Evolutionary conservation across 495 filamentous ascomycete genomes (phyloP).

Genomic region (Lasiosphaeria hispida): DNA sequence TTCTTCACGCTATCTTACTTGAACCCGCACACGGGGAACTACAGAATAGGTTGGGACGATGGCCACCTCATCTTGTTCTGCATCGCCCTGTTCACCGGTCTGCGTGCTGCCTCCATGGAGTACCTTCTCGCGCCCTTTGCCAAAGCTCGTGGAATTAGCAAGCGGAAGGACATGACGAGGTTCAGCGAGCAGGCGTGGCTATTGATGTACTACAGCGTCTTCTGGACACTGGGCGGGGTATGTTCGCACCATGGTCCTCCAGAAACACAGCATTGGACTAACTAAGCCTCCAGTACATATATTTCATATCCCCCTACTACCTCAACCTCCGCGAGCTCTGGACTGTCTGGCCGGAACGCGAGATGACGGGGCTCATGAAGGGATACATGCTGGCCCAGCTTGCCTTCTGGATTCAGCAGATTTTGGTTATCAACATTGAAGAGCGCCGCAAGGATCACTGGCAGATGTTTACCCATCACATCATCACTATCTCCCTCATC

Average conservation of each 20-base stretch:
- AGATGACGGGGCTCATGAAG: constrained; percentile 72
- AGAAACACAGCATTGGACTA: constrained; percentile 18
- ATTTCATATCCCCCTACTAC: constrained; percentile 74
- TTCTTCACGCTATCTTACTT: constrained; percentile 87
- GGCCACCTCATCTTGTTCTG: constrained; percentile 74
- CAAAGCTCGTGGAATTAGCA: constrained; percentile 62
- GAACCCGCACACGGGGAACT: constrained; percentile 61
- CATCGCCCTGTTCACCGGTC: constrained; percentile 78
- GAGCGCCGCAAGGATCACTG: constrained; percentile 89
- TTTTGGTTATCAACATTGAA: constrained; percentile 91
- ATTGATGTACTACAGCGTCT: constrained; percentile 70
- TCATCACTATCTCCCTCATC: constrained; percentile 81
- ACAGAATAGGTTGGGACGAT: constrained; percentile 76
- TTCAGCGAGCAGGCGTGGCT: constrained; percentile 95
- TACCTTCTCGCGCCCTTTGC: constrained; percentile 79
- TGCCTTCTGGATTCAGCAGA: constrained; percentile 91
- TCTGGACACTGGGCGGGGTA: constrained; percentile 85
- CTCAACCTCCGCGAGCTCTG: constrained; percentile 75
- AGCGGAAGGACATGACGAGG: constrained; percentile 68
- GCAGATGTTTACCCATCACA: constrained; percentile 94
- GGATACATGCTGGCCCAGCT: constrained; percentile 90
- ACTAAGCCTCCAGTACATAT: constrained; percentile 65
- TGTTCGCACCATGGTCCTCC: constrained; percentile 29
- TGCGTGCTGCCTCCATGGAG: constrained; percentile 83
- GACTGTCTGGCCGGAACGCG: constrained; percentile 75